A percentile compares a stretch with the other conserved stretches of the same genome.
These are phyloP conservation scores for Colletotrichum chrysophilum DNA, from an alignment of 2,329 filamentous ascomycete species.

Conservation along the genomic window DNA sequence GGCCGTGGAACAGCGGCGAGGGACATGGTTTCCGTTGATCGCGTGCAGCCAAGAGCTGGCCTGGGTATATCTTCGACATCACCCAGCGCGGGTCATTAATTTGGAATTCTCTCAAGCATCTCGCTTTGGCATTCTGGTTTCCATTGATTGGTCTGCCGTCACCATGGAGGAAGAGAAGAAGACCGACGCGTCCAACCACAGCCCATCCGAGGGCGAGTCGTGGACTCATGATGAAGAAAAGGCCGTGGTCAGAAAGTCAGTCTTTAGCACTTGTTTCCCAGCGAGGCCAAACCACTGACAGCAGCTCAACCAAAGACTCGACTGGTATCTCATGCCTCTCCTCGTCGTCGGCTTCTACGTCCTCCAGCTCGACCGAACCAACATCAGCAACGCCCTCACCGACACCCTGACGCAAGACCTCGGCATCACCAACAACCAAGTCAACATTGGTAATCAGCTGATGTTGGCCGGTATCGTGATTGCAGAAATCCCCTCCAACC, in stretches of 20 bases:
- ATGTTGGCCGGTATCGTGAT: constrained; percentile 55
- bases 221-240: background rate
- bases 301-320: constrained; percentile 6
- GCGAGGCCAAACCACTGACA: background rate
- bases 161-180: background rate
- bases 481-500: constrained; percentile 41
- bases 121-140: background rate
- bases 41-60: background rate
- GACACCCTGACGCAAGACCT: constrained; percentile 55
- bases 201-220: background rate
- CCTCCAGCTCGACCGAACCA: constrained; percentile 39
- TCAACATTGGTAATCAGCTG: constrained; percentile 58
- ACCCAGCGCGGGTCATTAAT: background rate
- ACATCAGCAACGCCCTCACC: constrained; percentile 56
- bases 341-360: constrained; percentile 36
- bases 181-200: background rate
- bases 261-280: rapidly evolving
- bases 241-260: background rate
- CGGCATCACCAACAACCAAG: constrained; percentile 51
- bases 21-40: background rate
- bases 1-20: background rate
- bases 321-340: constrained; percentile 31
- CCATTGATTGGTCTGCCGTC: rapidly evolving
- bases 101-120: background rate
- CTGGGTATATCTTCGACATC: background rate